A percentile compares a stretch with the other conserved stretches of the same genome.
Conservation (phyloP, 208 protist genomes). For the Leishmania arabica region DNA sequence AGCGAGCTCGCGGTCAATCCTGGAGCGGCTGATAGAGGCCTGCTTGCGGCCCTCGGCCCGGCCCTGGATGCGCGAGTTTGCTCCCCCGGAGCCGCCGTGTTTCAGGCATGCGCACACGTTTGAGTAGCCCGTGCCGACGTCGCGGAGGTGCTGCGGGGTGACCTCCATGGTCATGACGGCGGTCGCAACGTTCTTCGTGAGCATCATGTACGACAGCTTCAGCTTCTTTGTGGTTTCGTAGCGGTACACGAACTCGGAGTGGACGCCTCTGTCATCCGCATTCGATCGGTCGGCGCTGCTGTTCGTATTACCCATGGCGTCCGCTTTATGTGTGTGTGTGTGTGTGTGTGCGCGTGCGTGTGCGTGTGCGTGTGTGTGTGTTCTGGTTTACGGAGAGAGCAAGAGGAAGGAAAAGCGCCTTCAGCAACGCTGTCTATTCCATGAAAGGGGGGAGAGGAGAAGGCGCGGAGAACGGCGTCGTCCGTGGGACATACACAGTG, state of each 20-base stretch:
- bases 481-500: neutral
- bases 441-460: neutral
- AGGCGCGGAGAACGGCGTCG: neutral
- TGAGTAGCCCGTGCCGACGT: constrained; percentile 29
- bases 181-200: constrained; percentile 9
- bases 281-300: neutral
- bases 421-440: neutral
- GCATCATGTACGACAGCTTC: constrained; percentile 13
- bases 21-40: neutral
- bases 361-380: neutral
- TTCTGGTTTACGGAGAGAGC: neutral
- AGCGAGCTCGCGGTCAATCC: constrained; percentile 23
- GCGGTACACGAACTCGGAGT: constrained; percentile 26
- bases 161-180: constrained; percentile 13
- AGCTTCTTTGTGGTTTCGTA: constrained; percentile 42
- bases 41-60: neutral
- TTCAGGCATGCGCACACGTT: constrained; percentile 27
- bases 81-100: constrained; percentile 22
- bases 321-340: neutral
- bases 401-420: neutral
- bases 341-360: neutral
- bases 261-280: constrained; percentile 6
- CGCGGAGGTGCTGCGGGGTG: constrained; percentile 16
- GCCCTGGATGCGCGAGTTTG: neutral
- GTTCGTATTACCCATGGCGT: constrained; percentile 23